Conservation (phyloP, 2,329 filamentous ascomycete species). For the Colletotrichum euphorbiae region DNA sequence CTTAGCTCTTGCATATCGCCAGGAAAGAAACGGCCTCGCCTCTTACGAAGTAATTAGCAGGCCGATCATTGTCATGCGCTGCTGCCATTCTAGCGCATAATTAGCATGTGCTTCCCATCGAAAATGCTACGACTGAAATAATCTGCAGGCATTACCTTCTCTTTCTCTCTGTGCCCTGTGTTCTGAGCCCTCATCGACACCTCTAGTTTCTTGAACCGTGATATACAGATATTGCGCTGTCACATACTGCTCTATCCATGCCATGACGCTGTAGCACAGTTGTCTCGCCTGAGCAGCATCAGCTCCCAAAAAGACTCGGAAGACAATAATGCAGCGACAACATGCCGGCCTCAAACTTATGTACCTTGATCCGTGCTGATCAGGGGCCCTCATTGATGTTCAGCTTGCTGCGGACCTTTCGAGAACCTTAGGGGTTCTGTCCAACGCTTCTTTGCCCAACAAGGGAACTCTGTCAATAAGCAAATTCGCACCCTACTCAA, state of each 20-base stretch:
- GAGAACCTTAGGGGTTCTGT: background rate
- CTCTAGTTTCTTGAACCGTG: background rate
- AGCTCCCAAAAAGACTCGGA: background rate
- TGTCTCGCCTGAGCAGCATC: background rate
- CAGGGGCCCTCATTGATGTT: no score
- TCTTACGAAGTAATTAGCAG: background rate
- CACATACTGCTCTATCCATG: background rate
- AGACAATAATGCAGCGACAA: no score
- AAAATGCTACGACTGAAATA: no score
- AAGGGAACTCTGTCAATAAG: constrained; percentile 14
- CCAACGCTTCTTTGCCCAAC: background rate
- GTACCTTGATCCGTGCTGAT: no score
- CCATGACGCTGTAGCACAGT: background rate
- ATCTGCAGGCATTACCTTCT: background rate
- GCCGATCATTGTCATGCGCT: no score
- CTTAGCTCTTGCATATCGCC: constrained; percentile 4
- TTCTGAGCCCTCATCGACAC: background rate
- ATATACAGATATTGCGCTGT: background rate
- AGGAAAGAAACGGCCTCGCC: background rate
- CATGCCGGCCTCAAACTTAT: no score
- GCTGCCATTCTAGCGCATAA: no score
- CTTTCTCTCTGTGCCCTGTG: no score
- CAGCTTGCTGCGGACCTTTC: no score
- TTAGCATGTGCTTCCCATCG: no score
- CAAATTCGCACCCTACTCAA: constrained; percentile 18